phyloP scores from a whole-genome alignment of 2,329 filamentous ascomycete genomes.

The Beauveria pseudobassiana region DNA sequence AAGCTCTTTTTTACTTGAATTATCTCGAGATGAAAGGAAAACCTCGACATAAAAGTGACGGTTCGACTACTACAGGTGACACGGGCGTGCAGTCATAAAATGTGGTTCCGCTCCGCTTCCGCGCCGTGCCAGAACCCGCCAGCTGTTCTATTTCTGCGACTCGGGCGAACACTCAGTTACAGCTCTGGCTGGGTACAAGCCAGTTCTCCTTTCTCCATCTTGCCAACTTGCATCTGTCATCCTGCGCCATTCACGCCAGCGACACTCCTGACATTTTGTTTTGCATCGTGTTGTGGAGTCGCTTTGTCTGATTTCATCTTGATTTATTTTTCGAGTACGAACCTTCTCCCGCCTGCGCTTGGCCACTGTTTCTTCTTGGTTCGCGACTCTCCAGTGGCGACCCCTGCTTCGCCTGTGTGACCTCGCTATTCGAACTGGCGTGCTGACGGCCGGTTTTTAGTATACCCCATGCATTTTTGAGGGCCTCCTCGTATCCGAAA shows the following conservation, averaged over 20 bases:
- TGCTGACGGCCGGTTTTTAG: constrained; percentile 6
- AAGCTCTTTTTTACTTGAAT: not conserved
- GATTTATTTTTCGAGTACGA: constrained; percentile 2
- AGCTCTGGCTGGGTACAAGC: constrained; percentile 1
- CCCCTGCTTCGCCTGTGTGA: not conserved
- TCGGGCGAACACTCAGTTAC: constrained; percentile 1
- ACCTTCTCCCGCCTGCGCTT: not conserved
- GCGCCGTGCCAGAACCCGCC: not conserved
- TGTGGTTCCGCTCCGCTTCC: constrained; percentile 4
- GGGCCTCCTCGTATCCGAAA: constrained; percentile 12
- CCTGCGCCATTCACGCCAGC: constrained; percentile 8
- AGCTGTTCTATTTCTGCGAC: not conserved
- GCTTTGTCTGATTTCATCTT: not conserved
- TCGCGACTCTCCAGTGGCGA: not conserved
- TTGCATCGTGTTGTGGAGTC: not conserved
- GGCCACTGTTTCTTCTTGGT: not conserved
- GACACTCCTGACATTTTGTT: not conserved
- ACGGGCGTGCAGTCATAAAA: not conserved
- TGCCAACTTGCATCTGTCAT: constrained; percentile 9
- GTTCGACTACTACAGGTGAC: not conserved
- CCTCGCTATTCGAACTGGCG: not conserved
- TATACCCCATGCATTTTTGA: constrained; percentile 11
- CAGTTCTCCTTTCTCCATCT: constrained; percentile 12
- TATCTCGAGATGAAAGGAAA: not conserved
- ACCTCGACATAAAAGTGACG: not conserved